These are phyloP conservation scores for Daedaleopsis nitida DNA, from an alignment of 768 basidiomycete species.

Conservation along the genomic window DNA sequence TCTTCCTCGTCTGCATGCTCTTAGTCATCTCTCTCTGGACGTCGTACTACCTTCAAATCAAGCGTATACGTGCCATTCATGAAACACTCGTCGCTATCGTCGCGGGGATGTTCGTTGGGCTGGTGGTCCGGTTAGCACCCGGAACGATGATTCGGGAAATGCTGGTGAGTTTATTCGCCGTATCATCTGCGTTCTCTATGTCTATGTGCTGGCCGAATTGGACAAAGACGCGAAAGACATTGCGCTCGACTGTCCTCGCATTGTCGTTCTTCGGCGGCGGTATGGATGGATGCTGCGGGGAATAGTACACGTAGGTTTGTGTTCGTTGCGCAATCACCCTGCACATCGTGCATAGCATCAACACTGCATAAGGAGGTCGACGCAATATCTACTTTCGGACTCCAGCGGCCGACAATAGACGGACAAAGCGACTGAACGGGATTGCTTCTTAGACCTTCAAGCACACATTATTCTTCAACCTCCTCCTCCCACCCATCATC, in stretches of 20 bases:
- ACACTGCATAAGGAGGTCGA: too few relatives aligned
- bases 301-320: background rate
- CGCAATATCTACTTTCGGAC: too few relatives aligned
- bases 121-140: constrained; percentile 86
- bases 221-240: too few relatives aligned
- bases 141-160: constrained; percentile 96
- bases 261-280: too few relatives aligned
- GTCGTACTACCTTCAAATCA: constrained; percentile 97
- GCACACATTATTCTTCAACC: constrained; percentile 96
- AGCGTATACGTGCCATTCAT: constrained; percentile 91
- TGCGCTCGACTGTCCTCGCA: background rate
- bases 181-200: too few relatives aligned
- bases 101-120: constrained; percentile 94
- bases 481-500: constrained; percentile 97
- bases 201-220: too few relatives aligned
- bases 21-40: constrained; percentile 94
- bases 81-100: constrained; percentile 96
- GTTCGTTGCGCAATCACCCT: background rate
- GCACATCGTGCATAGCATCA: too few relatives aligned
- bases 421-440: too few relatives aligned
- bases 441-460: constrained; percentile 87
- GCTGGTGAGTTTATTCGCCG: constrained; percentile 66
- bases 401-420: too few relatives aligned
- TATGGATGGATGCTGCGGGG: background rate
- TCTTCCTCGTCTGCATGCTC: constrained; percentile 88